Conservation (phyloP, 371 early-diverging fungal species). For the Mortierella sp. region DNA sequence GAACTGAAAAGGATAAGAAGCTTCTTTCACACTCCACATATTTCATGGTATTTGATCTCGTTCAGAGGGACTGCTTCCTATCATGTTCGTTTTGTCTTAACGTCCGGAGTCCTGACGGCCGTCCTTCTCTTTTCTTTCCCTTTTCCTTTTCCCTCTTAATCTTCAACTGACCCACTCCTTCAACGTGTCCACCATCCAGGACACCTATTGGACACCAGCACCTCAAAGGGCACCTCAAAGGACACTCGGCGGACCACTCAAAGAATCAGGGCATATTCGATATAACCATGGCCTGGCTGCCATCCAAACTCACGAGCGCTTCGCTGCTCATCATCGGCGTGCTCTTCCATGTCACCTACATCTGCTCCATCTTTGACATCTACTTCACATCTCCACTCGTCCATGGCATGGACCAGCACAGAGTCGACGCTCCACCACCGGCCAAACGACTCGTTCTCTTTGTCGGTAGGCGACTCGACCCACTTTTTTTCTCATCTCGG, state of each 20-base stretch:
- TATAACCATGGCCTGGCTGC: conserved; percentile 42
- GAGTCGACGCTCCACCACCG: conserved; percentile 77
- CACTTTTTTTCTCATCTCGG: background rate
- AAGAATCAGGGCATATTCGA: background rate
- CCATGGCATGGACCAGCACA: conserved; percentile 93
- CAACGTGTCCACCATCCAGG: background rate
- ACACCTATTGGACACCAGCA: background rate
- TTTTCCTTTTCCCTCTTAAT: background rate
- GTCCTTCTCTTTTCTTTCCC: background rate
- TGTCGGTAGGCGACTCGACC: conserved; percentile 73
- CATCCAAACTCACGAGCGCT: conserved; percentile 64
- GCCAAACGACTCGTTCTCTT: conserved; percentile 92
- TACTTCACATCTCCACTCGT: conserved; percentile 98
- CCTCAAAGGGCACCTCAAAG: background rate
- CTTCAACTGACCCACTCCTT: background rate
- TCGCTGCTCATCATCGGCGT: conserved; percentile 82
- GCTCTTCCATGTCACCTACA: conserved; percentile 91
- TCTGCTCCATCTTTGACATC: conserved; percentile 95
- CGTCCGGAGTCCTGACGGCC: background rate
- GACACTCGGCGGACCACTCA: background rate
- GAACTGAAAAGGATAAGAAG: background rate
- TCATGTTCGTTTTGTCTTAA: background rate
- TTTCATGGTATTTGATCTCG: background rate
- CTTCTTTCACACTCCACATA: background rate
- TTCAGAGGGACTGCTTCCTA: background rate